phyloP scores from a whole-genome alignment of 2,329 filamentous ascomycete genomes.

The Fusarium caatingaense region DNA sequence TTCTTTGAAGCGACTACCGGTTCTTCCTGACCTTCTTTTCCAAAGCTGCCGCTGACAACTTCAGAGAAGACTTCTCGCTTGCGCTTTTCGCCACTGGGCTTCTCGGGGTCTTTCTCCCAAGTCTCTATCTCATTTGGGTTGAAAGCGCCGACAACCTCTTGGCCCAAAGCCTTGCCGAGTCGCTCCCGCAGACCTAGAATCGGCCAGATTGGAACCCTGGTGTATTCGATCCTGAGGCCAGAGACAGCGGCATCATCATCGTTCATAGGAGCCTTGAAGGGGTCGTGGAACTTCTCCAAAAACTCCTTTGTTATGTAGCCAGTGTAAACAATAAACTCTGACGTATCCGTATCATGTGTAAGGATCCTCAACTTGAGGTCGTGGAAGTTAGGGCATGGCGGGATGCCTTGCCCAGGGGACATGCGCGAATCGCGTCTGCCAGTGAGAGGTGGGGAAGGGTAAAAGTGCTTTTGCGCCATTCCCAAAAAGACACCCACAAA shows the following conservation, averaged over 20 bases:
- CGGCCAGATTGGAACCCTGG: conserved; percentile 65
- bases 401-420: conserved; percentile 33
- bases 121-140: conserved; percentile 58
- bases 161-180: conserved; percentile 64
- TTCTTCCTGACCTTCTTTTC: conserved; percentile 51
- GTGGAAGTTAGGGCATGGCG: conserved; percentile 52
- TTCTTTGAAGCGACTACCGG: conserved; percentile 49
- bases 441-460: conserved; percentile 46
- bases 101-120: conserved; percentile 56
- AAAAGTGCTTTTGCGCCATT: conserved; percentile 68
- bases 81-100: conserved; percentile 47
- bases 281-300: conserved; percentile 62
- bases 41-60: conserved; percentile 56
- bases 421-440: conserved; percentile 46
- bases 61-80: conserved; percentile 54
- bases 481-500: conserved; percentile 64
- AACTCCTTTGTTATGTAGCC: conserved; percentile 61
- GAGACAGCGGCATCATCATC: conserved; percentile 43
- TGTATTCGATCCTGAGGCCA: conserved; percentile 60
- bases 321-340: conserved; percentile 66
- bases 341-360: conserved; percentile 60
- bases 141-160: conserved; percentile 60
- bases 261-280: conserved; percentile 53
- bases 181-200: conserved; percentile 66
- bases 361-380: conserved; percentile 64